These are phyloP conservation scores for Mycena amicta DNA, from an alignment of 768 basidiomycete species.

Conservation along the genomic window DNA sequence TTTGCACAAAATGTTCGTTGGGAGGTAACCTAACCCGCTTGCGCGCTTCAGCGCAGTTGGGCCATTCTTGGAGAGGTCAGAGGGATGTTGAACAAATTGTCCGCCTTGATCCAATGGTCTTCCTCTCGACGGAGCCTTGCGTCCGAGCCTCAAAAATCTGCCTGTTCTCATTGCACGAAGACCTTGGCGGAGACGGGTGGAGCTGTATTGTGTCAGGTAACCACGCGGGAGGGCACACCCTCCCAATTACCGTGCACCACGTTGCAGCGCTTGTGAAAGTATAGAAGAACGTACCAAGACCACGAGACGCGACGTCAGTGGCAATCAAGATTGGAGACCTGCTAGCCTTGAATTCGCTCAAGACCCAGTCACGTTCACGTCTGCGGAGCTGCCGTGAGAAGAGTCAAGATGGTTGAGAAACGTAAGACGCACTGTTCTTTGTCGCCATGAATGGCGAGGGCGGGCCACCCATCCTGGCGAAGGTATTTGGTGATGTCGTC, in stretches of 20 bases:
- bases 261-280: constrained; percentile 48
- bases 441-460: constrained; percentile 98
- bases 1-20: constrained; percentile 42
- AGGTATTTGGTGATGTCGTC: constrained; percentile 99
- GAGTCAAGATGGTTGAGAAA: not conserved
- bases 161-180: constrained; percentile 27
- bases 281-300: constrained; percentile 87
- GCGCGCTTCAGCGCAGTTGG: constrained; percentile 36
- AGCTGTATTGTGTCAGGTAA: constrained; percentile 28
- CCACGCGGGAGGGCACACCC: constrained; percentile 28
- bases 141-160: constrained; percentile 42
- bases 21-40: constrained; percentile 35
- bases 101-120: constrained; percentile 29
- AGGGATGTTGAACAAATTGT: constrained; percentile 39
- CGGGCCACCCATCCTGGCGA: constrained; percentile 99
- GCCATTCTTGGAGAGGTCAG: constrained; percentile 43
- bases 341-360: constrained; percentile 97
- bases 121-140: constrained; percentile 40
- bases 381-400: constrained; percentile 37
- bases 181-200: constrained; percentile 12
- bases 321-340: constrained; percentile 97
- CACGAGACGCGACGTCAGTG: constrained; percentile 99
- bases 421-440: constrained; percentile 82
- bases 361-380: constrained; percentile 98
- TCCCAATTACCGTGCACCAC: constrained; percentile 26